Base-by-base conservation (phyloP, 495 filamentous ascomycete genomes). In the Paragyromitra xinjiangensis region DNA sequence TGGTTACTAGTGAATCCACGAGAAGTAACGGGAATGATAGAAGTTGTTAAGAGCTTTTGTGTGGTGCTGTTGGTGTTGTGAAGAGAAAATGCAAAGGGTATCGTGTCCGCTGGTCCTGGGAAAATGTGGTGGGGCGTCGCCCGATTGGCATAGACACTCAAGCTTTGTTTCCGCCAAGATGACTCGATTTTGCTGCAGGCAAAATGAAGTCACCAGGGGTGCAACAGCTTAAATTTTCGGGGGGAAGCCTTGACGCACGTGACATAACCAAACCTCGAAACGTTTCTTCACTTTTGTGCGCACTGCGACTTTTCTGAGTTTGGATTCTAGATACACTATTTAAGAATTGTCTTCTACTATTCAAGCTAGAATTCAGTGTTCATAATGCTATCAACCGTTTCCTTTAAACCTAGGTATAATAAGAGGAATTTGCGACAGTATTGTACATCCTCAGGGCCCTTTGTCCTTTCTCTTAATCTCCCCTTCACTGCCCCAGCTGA, bases 61-160 rank as follows among this genome's bases (percentile, higher is more conserved):
- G 53, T 29, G 44, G 39, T 75, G 45, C 42, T 24, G 64, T 62
- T 64, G 59, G 58, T 8, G 67, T 53, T 6, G 40, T 37, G 42
- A 37, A 48, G 22, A 44, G 14, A 44, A 67, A 63, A 75, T 42
- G 56, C 37, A 67, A 69, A 70, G 58, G 65, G 73, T 76, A 77
- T 77, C 51, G 73, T 79, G 74, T 71, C 56, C 48, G 67, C 67
- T 72, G 77, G 73, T 61, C 51, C 69, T 71, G 69, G 24, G 77
- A 69, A 78, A 79, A 78, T 78, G 63, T 79, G 77, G 77, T 79
- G 77, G 77, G 74, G 77, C 74, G 69, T 42, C 69, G 42, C 75
- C 50, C 39, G 74, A 78, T 79, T 56, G 69, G 61, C 71, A 77
- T 61, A 56, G 69, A 67, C 50, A 71, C 56, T 71, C 74, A 73